Percentiles rank a stretch among this genome's conserved stretches.
Evolutionary conservation across 2,329 filamentous ascomycete species (phyloP).

Genomic region (Aspergillus pseudotamarii): DNA sequence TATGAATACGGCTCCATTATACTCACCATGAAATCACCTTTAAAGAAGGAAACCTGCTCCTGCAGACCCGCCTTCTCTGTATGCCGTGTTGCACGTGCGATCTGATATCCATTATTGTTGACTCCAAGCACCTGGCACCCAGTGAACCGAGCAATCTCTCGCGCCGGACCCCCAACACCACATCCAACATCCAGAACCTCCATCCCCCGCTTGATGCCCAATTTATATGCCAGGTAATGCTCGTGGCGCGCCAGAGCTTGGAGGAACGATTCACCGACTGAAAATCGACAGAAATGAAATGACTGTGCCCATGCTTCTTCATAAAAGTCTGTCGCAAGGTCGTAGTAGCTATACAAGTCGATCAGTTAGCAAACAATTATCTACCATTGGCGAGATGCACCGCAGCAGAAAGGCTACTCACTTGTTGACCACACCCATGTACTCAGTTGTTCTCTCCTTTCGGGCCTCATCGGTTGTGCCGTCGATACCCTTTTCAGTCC

Average conservation of each 20-base stretch:
- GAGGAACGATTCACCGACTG: slow-evolving; percentile 78
- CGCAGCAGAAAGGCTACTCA: neutral
- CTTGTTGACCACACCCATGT: slow-evolving; percentile 5
- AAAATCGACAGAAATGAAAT: slow-evolving; percentile 96
- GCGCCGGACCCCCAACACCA: slow-evolving; percentile 89
- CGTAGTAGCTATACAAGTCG: slow-evolving; percentile 68
- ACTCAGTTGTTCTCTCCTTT: slow-evolving; percentile 2
- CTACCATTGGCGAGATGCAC: neutral
- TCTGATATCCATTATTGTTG: slow-evolving; percentile 99
- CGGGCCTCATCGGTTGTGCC: neutral
- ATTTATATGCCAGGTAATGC: slow-evolving; percentile 90
- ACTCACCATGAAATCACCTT: slow-evolving; percentile 85
- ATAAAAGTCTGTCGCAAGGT: slow-evolving; percentile 91
- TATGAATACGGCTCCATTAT: neutral
- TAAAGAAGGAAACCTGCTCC: slow-evolving; percentile 78
- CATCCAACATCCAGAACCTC: slow-evolving; percentile 92
- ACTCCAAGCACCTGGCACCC: slow-evolving; percentile 83
- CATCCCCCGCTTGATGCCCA: slow-evolving; percentile 81
- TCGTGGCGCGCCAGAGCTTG: slow-evolving; percentile 93
- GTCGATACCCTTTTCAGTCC: slow-evolving; percentile 1
- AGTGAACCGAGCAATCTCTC: slow-evolving; percentile 93
- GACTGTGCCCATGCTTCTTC: slow-evolving; percentile 94
- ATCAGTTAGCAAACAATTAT: neutral
- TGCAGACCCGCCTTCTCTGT: slow-evolving; percentile 77
- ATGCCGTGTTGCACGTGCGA: slow-evolving; percentile 82